Conservation (phyloP, 441 rosid genomes). For the Gossypium schwendimanii region DNA sequence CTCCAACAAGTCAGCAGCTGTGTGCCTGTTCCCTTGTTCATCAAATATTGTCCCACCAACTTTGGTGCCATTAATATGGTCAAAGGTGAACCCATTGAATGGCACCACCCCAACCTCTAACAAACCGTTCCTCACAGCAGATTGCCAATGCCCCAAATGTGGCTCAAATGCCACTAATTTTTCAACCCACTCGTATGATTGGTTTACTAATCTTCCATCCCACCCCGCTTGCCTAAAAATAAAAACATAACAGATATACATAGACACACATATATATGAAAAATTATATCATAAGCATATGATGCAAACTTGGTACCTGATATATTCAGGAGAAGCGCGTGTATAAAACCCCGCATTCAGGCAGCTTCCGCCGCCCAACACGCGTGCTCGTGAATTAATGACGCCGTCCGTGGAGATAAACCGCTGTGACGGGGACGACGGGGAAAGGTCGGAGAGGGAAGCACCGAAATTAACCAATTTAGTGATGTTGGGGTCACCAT, state of each 20-base stretch:
- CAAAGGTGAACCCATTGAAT: slow-evolving; percentile 75
- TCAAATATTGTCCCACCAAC: slow-evolving; percentile 84
- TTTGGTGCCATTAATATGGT: slow-evolving; percentile 81
- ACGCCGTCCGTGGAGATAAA: slow-evolving; percentile 85
- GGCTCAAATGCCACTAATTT: slow-evolving; percentile 61
- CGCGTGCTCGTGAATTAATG: slow-evolving; percentile 70
- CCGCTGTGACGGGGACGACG: slow-evolving; percentile 63
- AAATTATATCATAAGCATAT: background rate
- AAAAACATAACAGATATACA: background rate
- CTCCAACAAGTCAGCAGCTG: slow-evolving; percentile 70
- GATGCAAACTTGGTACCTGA: slow-evolving; percentile 28
- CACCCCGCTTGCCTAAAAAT: slow-evolving; percentile 47
- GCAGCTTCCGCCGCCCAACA: slow-evolving; percentile 72
- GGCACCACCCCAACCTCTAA: slow-evolving; percentile 65
- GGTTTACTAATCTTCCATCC: slow-evolving; percentile 59
- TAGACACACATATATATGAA: background rate
- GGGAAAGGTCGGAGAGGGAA: slow-evolving; percentile 55
- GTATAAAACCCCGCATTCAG: slow-evolving; percentile 81
- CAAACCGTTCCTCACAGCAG: slow-evolving; percentile 74
- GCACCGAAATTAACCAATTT: slow-evolving; percentile 43
- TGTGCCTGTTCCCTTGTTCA: slow-evolving; percentile 47
- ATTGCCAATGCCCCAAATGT: slow-evolving; percentile 57
- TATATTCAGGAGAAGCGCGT: slow-evolving; percentile 47
- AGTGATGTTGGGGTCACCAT: slow-evolving; percentile 61
- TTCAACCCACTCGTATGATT: slow-evolving; percentile 81